Evolutionary conservation across 1,284 basidiomycete genomes (phyloP), one percentile per base, ranked within the genome.

Genomic region (Naganishia cerealis): DNA sequence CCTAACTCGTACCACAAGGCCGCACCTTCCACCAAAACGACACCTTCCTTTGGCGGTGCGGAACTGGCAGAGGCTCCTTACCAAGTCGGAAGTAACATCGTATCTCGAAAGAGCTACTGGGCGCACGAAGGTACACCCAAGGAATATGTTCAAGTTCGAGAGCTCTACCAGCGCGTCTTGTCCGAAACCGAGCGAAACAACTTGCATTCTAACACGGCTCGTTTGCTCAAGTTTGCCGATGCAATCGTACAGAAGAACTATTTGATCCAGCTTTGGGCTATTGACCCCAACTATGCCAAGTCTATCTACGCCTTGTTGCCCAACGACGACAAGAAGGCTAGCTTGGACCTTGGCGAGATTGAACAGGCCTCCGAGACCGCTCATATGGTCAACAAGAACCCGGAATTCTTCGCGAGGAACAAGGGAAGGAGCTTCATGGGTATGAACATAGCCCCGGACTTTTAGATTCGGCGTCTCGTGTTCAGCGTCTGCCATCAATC

Each of bases 101-200:
- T 78, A 33, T 76, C 75, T 12, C 71, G 78, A 56, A 71, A 77
- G 68, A 67, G 67, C 7, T 72, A 76, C 73, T 77, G 74, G 73
- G 61, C 70, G n/a, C 77, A 79, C 70, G 75, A 79, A 67, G 76
- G 77, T 21, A 70, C 74, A 33, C 69, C 74, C 29, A 73, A 70
- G 72, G 78, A 78, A 72, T 78, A 79, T 63, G 73, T 75, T 48
- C 77, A 77, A 65, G 75, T 76, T 29, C 67, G 77, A 46, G 77
- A 76, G 66, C 72, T 78, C 9, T 79, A 79, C 71, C 67, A 63
- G 13, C 69, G 75, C 24, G 75, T 77, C 56, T 71, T 79, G 73
- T 73, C 73, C 18, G 71, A 69, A 9, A 68, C 69, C 43, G 73
- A 78, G 71, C 66, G 77, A 42, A 71, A 73, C 33, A 75, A 78